These are phyloP conservation scores for Sanghuangporus weigelae DNA, from an alignment of 1,284 basidiomycete species.

Conservation along the genomic window DNA sequence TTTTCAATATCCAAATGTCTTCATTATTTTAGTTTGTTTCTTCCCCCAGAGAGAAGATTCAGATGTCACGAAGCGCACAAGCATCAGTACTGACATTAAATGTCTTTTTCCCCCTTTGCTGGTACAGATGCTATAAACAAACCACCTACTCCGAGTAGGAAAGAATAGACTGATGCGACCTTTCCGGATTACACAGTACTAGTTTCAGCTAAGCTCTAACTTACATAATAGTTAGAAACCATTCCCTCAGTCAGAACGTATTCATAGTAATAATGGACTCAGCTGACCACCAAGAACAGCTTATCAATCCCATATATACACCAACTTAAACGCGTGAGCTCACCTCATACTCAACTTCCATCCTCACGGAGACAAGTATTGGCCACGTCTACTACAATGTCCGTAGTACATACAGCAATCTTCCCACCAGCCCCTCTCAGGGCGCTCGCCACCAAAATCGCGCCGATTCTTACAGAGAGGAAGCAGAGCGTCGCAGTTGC, in stretches of 20 bases:
- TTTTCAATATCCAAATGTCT: too few relatives aligned
- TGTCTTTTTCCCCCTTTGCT: too few relatives aligned
- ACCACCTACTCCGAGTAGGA: too few relatives aligned
- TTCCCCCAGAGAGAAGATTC: too few relatives aligned
- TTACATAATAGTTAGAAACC: too few relatives aligned
- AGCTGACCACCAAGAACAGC: not conserved
- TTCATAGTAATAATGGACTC: not conserved
- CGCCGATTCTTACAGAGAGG: constrained; percentile 17
- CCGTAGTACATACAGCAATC: not conserved
- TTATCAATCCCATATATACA: not conserved
- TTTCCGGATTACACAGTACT: too few relatives aligned
- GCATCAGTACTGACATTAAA: too few relatives aligned
- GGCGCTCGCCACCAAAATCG: constrained; percentile 18
- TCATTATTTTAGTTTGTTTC: too few relatives aligned
- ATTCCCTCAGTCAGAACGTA: not conserved
- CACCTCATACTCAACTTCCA: not conserved
- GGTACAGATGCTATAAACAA: too few relatives aligned
- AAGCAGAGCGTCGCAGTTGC: constrained; percentile 22
- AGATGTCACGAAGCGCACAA: too few relatives aligned
- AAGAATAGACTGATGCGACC: too few relatives aligned
- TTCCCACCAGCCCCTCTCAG: constrained; percentile 22
- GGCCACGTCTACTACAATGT: not conserved
- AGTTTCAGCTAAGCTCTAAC: too few relatives aligned
- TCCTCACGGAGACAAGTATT: not conserved
- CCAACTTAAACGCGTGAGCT: not conserved